These are phyloP conservation scores for Salix suchowensis DNA, from an alignment of 345 rosid species.

Conservation along the genomic window DNA sequence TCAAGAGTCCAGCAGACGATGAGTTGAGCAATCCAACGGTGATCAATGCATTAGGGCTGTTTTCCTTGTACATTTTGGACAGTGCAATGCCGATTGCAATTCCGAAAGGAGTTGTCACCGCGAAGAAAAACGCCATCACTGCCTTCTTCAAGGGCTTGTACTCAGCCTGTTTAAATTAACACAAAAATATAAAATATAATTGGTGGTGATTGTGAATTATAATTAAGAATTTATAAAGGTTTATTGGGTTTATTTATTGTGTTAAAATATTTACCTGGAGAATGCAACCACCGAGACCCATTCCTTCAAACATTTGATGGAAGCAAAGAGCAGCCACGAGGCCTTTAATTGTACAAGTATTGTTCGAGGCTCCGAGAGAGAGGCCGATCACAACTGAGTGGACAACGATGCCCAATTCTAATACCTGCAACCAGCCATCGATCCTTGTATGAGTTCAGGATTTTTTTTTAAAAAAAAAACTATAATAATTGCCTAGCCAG, in stretches of 20 bases:
- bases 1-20: slow-evolving; percentile 60
- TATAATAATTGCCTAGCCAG: no score
- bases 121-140: slow-evolving; percentile 53
- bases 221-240: no score
- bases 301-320: slow-evolving; percentile 77
- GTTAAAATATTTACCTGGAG: slow-evolving; percentile 32
- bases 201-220: no score
- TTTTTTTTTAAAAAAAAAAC: no score
- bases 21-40: slow-evolving; percentile 56
- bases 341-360: slow-evolving; percentile 45
- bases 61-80: slow-evolving; percentile 39
- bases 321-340: slow-evolving; percentile 61
- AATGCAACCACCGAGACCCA: slow-evolving; percentile 73
- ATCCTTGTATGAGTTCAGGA: no score
- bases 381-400: slow-evolving; percentile 70
- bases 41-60: slow-evolving; percentile 47
- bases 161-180: not conserved
- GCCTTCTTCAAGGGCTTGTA: not conserved
- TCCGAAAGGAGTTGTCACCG: slow-evolving; percentile 59
- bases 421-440: slow-evolving; percentile 36
- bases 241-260: not conserved
- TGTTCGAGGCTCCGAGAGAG: slow-evolving; percentile 57
- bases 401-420: slow-evolving; percentile 68
- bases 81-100: slow-evolving; percentile 51
- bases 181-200: no score